These are phyloP conservation scores for Euphorbia lathyris DNA, from an alignment of 345 rosid species.

Conservation along the genomic window DNA sequence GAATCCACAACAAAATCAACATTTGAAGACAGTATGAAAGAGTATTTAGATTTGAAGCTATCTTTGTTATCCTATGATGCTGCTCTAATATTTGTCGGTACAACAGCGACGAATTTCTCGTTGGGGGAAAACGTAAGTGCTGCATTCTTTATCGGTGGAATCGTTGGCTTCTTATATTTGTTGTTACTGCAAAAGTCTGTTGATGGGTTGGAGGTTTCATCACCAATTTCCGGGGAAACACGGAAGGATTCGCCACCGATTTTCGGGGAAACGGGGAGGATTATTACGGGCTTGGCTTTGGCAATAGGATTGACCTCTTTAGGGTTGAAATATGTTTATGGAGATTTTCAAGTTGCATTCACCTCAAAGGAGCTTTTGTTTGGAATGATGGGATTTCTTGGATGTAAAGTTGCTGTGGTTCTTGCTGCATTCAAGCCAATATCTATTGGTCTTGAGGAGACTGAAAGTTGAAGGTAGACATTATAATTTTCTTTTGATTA, in stretches of 20 bases:
- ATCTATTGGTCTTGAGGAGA: conserved; percentile 27
- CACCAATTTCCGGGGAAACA: conserved; percentile 31
- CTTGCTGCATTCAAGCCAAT: conserved; percentile 75
- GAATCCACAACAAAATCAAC: conserved; percentile 31
- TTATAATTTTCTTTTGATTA: background rate
- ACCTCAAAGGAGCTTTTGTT: conserved; percentile 63
- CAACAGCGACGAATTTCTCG: conserved; percentile 38
- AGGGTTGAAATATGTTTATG: conserved; percentile 38
- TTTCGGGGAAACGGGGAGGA: conserved; percentile 35
- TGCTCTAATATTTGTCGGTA: conserved; percentile 46
- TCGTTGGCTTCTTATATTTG: conserved; percentile 63
- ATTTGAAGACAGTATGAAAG: conserved; percentile 79
- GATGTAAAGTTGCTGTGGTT: conserved; percentile 78
- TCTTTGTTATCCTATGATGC: conserved; percentile 60
- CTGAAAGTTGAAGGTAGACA: conserved; percentile 11
- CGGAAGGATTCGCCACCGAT: conserved; percentile 12
- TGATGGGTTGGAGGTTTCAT: conserved; percentile 53
- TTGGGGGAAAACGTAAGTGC: conserved; percentile 45
- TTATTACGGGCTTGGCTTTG: conserved; percentile 46
- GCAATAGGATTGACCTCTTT: conserved; percentile 41
- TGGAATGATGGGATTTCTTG: conserved; percentile 80
- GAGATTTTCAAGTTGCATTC: conserved; percentile 32
- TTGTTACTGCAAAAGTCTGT: conserved; percentile 69
- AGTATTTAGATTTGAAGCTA: conserved; percentile 68
- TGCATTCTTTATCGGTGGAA: conserved; percentile 75